phyloP scores from a whole-genome alignment of 2,329 filamentous ascomycete genomes.

The Mycogone perniciosa region DNA sequence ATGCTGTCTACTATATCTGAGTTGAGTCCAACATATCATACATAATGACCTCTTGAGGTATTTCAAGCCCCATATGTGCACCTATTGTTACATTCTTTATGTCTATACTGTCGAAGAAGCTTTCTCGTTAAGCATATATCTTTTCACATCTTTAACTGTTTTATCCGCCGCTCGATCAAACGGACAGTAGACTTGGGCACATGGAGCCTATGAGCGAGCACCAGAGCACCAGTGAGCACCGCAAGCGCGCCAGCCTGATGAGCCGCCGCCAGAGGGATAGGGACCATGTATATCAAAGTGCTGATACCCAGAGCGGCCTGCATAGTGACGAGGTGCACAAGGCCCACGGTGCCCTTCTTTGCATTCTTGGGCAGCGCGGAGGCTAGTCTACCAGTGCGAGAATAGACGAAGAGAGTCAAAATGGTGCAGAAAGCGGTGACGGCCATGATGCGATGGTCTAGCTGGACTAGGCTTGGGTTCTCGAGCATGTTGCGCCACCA shows the following conservation, averaged over 20 bases:
- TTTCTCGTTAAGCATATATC: neutral
- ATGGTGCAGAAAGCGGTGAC: slow-evolving; percentile 81
- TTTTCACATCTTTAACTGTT: slow-evolving; percentile 20
- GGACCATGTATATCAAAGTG: slow-evolving; percentile 91
- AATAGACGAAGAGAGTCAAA: slow-evolving; percentile 73
- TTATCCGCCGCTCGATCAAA: slow-evolving; percentile 49
- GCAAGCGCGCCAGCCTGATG: slow-evolving; percentile 90
- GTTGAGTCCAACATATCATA: no score
- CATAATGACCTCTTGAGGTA: no score
- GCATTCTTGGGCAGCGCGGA: slow-evolving; percentile 56
- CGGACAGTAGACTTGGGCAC: slow-evolving; percentile 60
- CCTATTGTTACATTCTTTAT: slow-evolving; percentile 2
- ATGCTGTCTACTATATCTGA: no score
- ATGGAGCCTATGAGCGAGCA: slow-evolving; percentile 72
- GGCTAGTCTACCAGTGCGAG: slow-evolving; percentile 56
- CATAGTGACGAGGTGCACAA: slow-evolving; percentile 74
- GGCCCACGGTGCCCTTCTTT: slow-evolving; percentile 64
- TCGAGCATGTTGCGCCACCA: slow-evolving; percentile 98
- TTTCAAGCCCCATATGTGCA: neutral
- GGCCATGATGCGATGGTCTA: slow-evolving; percentile 90
- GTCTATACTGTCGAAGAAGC: neutral
- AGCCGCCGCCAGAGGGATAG: slow-evolving; percentile 76
- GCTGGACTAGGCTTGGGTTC: slow-evolving; percentile 91
- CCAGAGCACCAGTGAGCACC: slow-evolving; percentile 72
- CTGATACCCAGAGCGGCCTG: slow-evolving; percentile 84